Evolutionary conservation across 2,329 filamentous ascomycete genomes (phyloP).

Genomic region (Botryosphaeria agaves): DNA sequence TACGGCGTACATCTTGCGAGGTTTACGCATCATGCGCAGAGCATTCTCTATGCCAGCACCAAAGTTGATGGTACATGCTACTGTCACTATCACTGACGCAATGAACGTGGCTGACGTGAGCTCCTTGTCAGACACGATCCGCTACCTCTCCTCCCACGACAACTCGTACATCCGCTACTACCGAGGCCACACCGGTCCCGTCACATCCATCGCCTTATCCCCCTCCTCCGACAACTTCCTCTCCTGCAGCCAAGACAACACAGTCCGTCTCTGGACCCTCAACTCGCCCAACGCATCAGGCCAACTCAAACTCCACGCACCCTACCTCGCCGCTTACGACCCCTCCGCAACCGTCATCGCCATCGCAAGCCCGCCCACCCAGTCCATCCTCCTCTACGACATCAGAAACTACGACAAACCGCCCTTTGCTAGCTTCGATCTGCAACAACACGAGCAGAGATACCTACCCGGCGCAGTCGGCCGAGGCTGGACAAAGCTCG

Average conservation of each 20-base stretch:
- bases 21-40: constrained; percentile 82
- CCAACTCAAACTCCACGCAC: constrained; percentile 60
- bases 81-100: not conserved
- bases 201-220: constrained; percentile 70
- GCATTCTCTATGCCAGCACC: constrained; percentile 89
- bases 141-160: constrained; percentile 81
- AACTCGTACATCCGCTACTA: constrained; percentile 97
- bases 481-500: constrained; percentile 72
- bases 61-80: constrained; percentile 62
- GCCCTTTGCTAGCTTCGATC: constrained; percentile 74
- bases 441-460: constrained; percentile 45
- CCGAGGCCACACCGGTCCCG: constrained; percentile 68
- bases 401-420: constrained; percentile 84
- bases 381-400: constrained; percentile 77
- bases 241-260: constrained; percentile 80
- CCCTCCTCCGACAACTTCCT: constrained; percentile 83
- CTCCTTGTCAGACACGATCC: constrained; percentile 47
- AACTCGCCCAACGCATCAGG: constrained; percentile 66
- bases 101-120: not conserved
- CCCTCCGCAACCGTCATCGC: constrained; percentile 86
- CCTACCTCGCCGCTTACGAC: constrained; percentile 77
- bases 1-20: constrained; percentile 89
- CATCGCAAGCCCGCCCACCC: constrained; percentile 64
- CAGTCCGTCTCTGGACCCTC: constrained; percentile 79
- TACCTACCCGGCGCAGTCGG: constrained; percentile 32